Evolutionary conservation across 148 eudicot species (phyloP), one percentile per base, ranked within the genome.

Genomic region (Talinum fruticosum): DNA sequence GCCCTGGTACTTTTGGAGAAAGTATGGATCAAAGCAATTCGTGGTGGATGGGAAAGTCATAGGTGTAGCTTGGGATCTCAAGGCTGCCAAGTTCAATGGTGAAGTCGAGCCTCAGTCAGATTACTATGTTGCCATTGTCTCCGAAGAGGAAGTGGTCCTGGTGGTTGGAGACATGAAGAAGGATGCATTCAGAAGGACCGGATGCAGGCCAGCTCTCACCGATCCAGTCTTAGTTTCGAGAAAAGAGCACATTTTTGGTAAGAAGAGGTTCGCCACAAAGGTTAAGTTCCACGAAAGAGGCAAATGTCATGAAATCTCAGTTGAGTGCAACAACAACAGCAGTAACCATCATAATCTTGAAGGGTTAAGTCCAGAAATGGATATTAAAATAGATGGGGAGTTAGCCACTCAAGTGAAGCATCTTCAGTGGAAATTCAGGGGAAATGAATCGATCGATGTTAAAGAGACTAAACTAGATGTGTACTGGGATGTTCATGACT

Each of bases 401-500:
- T 66, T 88, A 66, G 92, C 85, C 26, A 83, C 90, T 76, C 93
- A 86, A 57, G 94, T 92, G 28, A 91, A 87, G 83, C 96, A 88
- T 74, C 84, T 95, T 33, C 92, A 92, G 68, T 95, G 98, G 98
- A 95, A 95, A 62, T 95, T 95, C 65, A 88, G 98, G 71, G 98
- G 98, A 1, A 95, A 95, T 33, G 90, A 89, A 64, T 73, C 78
- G 1, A 82, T 95, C 66, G 86, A 83, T 65, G 76, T 92, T 41
- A 82, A 87, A 30, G 88, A 83, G 78, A 82, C 78, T 33, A 87
- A 86, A 74, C 82, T 95, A 3, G 98, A 95, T 76, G 92, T 92
- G 28, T 95, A 84, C 72, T 95, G 96, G 96, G 98, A 95, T 86
- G 92, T 95, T 64, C 98, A 95, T 87, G 97, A 92, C 69, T 95